phyloP scores from a whole-genome alignment of 129 eudicot species.

The Scalesia atractyloides region DNA sequence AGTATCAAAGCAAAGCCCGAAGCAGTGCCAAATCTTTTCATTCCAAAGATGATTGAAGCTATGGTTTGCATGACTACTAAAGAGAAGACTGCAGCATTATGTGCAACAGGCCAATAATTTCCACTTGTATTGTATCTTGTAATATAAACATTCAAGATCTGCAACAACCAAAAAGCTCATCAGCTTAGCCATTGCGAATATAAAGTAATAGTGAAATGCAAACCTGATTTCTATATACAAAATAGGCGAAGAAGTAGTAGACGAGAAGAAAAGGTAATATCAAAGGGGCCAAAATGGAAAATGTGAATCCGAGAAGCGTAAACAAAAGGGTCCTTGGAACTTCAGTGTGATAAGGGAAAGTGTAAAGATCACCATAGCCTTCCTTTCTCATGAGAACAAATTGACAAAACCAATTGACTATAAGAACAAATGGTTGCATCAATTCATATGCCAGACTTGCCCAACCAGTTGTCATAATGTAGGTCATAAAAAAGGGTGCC shows the following conservation, averaged over 20 bases:
- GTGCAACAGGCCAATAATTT: constrained; percentile 82
- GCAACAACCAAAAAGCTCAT: constrained; percentile 34
- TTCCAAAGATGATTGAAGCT: constrained; percentile 72
- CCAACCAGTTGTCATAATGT: constrained; percentile 94
- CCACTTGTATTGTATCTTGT: constrained; percentile 82
- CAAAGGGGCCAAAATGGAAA: constrained; percentile 72
- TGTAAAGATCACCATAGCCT: constrained; percentile 49
- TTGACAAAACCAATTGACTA: constrained; percentile 59
- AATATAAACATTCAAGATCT: constrained; percentile 83
- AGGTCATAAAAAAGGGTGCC: constrained; percentile 90
- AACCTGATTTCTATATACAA: constrained; percentile 93
- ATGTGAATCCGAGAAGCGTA: constrained; percentile 83
- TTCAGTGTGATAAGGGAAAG: constrained; percentile 93
- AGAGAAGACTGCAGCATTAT: constrained; percentile 71
- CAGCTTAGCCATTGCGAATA: not conserved
- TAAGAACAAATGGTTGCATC: constrained; percentile 73
- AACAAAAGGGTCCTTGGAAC: constrained; percentile 81
- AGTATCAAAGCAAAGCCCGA: constrained; percentile 61
- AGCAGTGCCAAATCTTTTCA: constrained; percentile 58
- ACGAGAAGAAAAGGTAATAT: constrained; percentile 82
- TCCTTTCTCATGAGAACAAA: constrained; percentile 53
- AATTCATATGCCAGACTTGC: constrained; percentile 82
- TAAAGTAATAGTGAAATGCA: not conserved
- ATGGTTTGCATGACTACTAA: constrained; percentile 74
- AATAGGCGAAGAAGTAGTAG: constrained; percentile 81